A percentile compares a stretch with the other conserved stretches of the same genome.
phyloP scores from a whole-genome alignment of 2,329 filamentous ascomycete genomes.

The Diplodia mutila region DNA sequence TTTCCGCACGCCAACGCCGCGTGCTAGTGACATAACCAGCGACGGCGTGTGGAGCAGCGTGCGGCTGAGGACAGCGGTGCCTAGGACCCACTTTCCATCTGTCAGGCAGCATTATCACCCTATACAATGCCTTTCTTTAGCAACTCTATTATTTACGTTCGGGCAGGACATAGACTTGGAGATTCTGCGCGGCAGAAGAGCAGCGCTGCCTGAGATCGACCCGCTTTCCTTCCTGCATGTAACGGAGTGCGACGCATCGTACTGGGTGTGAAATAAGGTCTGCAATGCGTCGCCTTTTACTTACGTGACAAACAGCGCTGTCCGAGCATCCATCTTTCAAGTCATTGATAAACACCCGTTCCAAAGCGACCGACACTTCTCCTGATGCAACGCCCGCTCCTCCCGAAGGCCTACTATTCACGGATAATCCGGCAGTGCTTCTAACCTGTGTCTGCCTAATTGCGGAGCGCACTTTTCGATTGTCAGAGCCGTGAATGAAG shows the following conservation, averaged over 20 bases:
- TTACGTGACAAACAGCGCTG: too few species aligned
- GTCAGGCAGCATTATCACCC: background rate
- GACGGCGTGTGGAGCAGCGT: background rate
- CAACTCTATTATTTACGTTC: background rate
- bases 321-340: too few species aligned
- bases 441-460: background rate
- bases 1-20: background rate
- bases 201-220: background rate
- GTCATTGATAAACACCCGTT: too few species aligned
- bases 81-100: background rate
- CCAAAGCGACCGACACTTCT: too few species aligned
- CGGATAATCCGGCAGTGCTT: background rate
- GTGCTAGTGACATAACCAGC: background rate
- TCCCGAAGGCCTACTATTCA: background rate
- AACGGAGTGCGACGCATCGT: too few species aligned
- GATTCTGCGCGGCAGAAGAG: too few species aligned
- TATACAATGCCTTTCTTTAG: background rate
- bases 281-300: too few species aligned
- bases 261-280: too few species aligned
- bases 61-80: slow-evolving; percentile 8
- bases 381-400: background rate
- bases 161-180: background rate
- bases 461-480: background rate
- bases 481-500: background rate
- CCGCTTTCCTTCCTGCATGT: too few species aligned